These are phyloP conservation scores for Gigaspora rosea DNA, from an alignment of 192 early-diverging fungal genomes.

Conservation along the genomic window DNA sequence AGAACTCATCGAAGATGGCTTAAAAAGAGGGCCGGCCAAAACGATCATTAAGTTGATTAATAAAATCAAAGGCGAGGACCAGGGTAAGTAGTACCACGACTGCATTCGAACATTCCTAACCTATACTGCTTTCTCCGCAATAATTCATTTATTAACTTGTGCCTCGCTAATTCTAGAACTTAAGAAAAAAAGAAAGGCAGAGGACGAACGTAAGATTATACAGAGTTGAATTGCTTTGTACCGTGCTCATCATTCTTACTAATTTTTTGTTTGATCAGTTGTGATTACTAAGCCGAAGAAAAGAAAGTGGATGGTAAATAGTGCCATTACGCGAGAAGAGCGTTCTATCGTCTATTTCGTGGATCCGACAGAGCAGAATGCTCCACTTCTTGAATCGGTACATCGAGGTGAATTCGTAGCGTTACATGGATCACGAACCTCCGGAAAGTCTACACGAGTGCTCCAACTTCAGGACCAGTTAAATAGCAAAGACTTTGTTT, in stretches of 20 bases:
- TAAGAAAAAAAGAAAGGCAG: constrained; percentile 21
- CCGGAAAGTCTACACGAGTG: constrained; percentile 33
- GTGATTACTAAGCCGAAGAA: constrained; percentile 6
- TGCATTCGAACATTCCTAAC: not conserved
- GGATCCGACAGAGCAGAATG: constrained; percentile 31
- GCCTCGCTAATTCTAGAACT: constrained; percentile 14
- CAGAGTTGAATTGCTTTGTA: constrained; percentile 17
- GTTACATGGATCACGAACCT: constrained; percentile 32
- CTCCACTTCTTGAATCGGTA: constrained; percentile 26
- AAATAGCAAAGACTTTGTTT: constrained; percentile 22
- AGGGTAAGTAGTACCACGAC: constrained; percentile 14
- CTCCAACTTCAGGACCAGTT: constrained; percentile 30
- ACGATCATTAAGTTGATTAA: not conserved
- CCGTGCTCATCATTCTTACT: constrained; percentile 10
- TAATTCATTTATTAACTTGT: constrained; percentile 22
- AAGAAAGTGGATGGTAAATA: constrained; percentile 35
- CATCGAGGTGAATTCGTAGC: constrained; percentile 26
- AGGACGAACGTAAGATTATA: constrained; percentile 27
- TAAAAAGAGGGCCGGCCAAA: not conserved
- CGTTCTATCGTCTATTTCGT: constrained; percentile 29
- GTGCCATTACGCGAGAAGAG: constrained; percentile 32
- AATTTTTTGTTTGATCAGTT: constrained; percentile 16
- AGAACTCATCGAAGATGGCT: too few species aligned
- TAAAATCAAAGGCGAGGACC: not conserved
- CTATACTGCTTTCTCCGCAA: constrained; percentile 12